Conservation (phyloP, 225 moss, liverwort and hornwort species). For the Pseudisothecium myosuroides region DNA sequence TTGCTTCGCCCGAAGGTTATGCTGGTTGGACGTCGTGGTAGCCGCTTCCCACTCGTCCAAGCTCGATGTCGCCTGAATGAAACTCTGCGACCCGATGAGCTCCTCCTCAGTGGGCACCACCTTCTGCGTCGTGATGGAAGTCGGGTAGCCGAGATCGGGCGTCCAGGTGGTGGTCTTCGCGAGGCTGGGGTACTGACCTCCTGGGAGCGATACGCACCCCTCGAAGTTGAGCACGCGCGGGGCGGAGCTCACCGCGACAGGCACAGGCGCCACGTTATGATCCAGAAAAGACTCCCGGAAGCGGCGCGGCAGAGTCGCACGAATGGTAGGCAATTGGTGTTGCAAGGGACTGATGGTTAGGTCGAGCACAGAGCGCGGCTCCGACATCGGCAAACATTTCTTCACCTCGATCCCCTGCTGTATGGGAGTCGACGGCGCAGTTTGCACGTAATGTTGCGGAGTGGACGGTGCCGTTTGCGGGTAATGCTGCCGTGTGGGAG, state of each 20-base stretch:
- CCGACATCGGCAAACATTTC: conserved; percentile 25
- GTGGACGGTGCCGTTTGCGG: conserved; percentile 19
- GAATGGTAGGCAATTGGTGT: conserved; percentile 29
- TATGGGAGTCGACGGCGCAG: conserved; percentile 16
- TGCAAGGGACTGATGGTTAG: conserved; percentile 60
- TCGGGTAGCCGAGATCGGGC: conserved; percentile 16
- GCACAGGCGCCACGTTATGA: conserved; percentile 14
- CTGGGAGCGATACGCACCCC: conserved; percentile 7
- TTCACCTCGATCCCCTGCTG: conserved; percentile 25
- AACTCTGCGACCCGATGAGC: conserved; percentile 13
- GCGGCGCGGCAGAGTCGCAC: conserved; percentile 38
- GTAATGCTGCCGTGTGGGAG: conserved; percentile 33
- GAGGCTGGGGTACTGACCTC: conserved; percentile 16
- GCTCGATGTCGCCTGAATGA: conserved; percentile 20
- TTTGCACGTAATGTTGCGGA: conserved; percentile 3
- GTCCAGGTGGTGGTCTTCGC: conserved; percentile 34
- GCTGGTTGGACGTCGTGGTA: conserved; percentile 30
- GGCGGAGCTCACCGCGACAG: conserved; percentile 3
- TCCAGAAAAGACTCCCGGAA: conserved; percentile 57
- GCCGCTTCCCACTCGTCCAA: conserved; percentile 62
- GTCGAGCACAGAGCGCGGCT: conserved; percentile 67
- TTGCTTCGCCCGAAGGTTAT: conserved; percentile 46
- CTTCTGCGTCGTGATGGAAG: conserved; percentile 22
- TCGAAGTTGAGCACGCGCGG: conserved; percentile 51
- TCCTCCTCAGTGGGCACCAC: conserved; percentile 10